Evolutionary conservation across 1,284 basidiomycete species (phyloP).

Genomic region (Leccinum fuscescens): DNA sequence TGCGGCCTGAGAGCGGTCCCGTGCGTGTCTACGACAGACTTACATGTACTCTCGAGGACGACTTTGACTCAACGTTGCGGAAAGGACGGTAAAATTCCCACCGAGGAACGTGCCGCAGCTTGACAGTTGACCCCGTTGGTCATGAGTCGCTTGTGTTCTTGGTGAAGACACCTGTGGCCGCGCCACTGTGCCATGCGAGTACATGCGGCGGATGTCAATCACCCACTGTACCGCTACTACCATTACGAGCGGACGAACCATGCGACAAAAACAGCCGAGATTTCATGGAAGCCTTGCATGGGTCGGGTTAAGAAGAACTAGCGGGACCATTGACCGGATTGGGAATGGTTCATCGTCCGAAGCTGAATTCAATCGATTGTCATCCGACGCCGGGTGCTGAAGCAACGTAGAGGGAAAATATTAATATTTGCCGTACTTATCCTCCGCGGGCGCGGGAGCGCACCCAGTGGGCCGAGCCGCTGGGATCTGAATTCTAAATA

Average conservation of each 20-base stretch:
- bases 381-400: neutral
- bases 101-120: neutral
- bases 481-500: neutral
- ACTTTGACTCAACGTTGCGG: neutral
- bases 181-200: neutral
- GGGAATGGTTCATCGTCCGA: neutral
- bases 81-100: neutral
- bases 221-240: neutral
- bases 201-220: neutral
- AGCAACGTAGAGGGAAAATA: neutral
- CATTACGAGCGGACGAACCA: conserved; percentile 2
- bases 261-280: conserved; percentile 14
- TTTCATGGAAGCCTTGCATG: conserved; percentile 2
- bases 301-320: neutral
- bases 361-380: neutral
- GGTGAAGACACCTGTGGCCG: neutral
- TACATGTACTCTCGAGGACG: neutral
- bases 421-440: neutral
- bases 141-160: neutral
- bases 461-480: neutral
- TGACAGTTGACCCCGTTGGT: neutral
- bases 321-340: neutral
- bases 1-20: neutral
- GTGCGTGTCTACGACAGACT: neutral
- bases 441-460: neutral